Conservation (phyloP, 805 yeast genomes). For the Lipomyces starkeyi region DNA sequence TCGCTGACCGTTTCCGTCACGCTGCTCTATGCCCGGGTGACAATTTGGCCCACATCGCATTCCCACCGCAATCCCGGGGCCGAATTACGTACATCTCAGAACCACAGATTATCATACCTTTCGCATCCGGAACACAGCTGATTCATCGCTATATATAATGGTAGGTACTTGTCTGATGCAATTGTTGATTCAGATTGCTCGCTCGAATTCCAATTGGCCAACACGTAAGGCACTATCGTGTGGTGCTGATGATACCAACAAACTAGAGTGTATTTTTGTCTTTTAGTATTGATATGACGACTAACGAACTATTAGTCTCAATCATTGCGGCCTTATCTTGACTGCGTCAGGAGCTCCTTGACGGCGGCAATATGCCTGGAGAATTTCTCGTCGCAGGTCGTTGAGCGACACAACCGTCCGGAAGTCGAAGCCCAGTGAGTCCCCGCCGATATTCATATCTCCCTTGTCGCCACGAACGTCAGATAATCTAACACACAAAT, state of each 20-base stretch:
- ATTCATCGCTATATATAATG: not conserved
- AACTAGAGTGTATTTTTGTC: not conserved
- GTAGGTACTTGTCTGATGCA: not conserved
- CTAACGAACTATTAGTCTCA: conserved; percentile 72
- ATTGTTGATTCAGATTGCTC: not conserved
- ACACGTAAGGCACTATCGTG: not conserved
- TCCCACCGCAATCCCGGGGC: not conserved
- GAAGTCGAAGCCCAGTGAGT: conserved; percentile 77
- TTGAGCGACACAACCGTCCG: conserved; percentile 96
- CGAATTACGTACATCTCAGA: not conserved
- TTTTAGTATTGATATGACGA: not conserved
- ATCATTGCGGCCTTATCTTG: conserved; percentile 91
- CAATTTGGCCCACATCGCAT: not conserved
- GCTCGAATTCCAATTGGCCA: not conserved
- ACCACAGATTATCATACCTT: not conserved
- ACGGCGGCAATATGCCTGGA: conserved; percentile 92
- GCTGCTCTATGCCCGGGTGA: not conserved
- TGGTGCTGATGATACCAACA: not conserved
- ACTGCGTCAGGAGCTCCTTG: conserved; percentile 90
- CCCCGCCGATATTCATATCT: not conserved
- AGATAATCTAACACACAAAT: not conserved
- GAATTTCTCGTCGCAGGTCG: conserved; percentile 92
- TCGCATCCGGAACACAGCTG: not conserved
- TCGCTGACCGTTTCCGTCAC: not conserved
- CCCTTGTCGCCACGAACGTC: conserved; percentile 6